Conservation (phyloP, 805 yeast genomes). For the Wickerhamomyces silvicola region DNA sequence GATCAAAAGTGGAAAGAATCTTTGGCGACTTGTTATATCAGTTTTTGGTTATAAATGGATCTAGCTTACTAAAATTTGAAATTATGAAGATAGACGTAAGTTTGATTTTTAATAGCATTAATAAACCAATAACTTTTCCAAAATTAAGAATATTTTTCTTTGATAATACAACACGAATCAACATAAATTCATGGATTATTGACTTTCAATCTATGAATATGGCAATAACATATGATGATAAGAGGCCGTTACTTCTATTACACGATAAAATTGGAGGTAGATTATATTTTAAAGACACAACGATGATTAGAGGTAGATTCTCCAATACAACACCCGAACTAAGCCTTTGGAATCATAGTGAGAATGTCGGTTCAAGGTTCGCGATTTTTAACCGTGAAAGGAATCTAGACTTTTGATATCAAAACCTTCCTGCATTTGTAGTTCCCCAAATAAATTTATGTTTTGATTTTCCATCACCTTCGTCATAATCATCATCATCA, state of each 20-base stretch:
- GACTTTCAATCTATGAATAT: conserved; percentile 11
- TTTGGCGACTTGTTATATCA: conserved; percentile 5
- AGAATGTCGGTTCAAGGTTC: conserved; percentile 4
- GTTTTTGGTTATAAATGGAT: conserved; percentile 3
- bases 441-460: conserved; percentile 12
- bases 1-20: not conserved
- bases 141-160: conserved; percentile 19
- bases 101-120: conserved; percentile 9
- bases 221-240: conserved; percentile 6
- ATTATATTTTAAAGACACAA: conserved; percentile 7
- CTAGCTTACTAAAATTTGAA: conserved; percentile 12
- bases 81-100: conserved; percentile 14
- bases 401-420: conserved; percentile 3
- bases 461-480: not conserved
- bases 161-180: conserved; percentile 19
- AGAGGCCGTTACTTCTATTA: conserved; percentile 11
- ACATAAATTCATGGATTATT: conserved; percentile 14
- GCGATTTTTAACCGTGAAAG: not conserved
- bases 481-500: not conserved
- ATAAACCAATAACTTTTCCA: conserved; percentile 9
- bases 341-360: conserved; percentile 4
- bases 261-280: conserved; percentile 14
- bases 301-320: not conserved
- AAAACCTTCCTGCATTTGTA: conserved; percentile 1
- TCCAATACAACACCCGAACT: conserved; percentile 2